Evolutionary conservation across 768 basidiomycete species (phyloP).

Genomic region (Termitomyces sp.): DNA sequence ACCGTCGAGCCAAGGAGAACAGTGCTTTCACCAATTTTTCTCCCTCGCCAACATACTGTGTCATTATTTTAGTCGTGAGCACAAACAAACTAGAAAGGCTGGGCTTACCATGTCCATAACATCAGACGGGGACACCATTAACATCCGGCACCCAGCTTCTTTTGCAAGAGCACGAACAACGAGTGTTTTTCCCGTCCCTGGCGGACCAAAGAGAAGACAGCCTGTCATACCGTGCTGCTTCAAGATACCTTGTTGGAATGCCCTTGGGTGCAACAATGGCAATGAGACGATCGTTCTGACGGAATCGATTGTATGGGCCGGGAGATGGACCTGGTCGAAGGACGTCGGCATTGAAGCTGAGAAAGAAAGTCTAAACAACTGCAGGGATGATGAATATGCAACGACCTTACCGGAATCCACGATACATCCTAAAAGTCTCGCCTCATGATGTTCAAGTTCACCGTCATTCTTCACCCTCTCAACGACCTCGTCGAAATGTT

Average conservation of each 20-base stretch:
- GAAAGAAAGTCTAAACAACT: conserved; percentile 5
- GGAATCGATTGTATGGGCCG: conserved; percentile 83
- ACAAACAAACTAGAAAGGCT: not conserved
- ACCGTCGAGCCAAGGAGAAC: conserved; percentile 77
- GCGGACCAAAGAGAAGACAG: conserved; percentile 88
- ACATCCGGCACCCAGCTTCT: conserved; percentile 92
- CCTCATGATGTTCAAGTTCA: conserved; percentile 77
- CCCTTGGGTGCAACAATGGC: conserved; percentile 79
- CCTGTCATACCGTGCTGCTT: conserved; percentile 91
- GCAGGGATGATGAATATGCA: not conserved
- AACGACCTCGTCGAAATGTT: conserved; percentile 61
- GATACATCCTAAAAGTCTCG: conserved; percentile 75
- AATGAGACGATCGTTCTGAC: conserved; percentile 88
- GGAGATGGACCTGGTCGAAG: conserved; percentile 85
- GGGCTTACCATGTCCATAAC: conserved; percentile 88
- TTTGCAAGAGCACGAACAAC: conserved; percentile 87
- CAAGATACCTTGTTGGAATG: conserved; percentile 84
- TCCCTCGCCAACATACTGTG: conserved; percentile 81
- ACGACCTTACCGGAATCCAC: conserved; percentile 63
- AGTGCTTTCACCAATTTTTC: conserved; percentile 87
- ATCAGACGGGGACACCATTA: conserved; percentile 85
- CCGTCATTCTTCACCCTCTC: conserved; percentile 71
- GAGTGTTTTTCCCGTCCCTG: conserved; percentile 85
- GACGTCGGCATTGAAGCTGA: conserved; percentile 73
- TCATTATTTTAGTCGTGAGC: not conserved